Conservation (phyloP, 306 rosid genomes). For the Myrica gale region DNA sequence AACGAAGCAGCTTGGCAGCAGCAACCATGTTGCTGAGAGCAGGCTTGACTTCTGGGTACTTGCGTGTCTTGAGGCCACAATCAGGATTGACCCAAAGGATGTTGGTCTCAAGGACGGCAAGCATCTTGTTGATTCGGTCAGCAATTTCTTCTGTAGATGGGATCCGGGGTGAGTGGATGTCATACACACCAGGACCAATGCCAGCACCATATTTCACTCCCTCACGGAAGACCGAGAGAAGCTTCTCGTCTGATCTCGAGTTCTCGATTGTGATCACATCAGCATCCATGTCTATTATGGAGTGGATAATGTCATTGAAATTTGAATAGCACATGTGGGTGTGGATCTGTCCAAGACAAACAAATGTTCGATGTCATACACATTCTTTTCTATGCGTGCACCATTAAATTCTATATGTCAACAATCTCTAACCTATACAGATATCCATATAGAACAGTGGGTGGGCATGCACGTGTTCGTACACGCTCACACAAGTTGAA, state of each 20-base stretch:
- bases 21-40: conserved; percentile 76
- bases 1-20: conserved; percentile 78
- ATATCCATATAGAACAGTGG: too few relatives aligned
- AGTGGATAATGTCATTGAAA: conserved; percentile 81
- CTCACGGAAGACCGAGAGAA: conserved; percentile 73
- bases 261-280: conserved; percentile 89
- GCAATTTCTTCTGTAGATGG: conserved; percentile 70
- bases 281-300: conserved; percentile 86
- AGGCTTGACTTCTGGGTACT: conserved; percentile 64
- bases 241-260: conserved; percentile 81
- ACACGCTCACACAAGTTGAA: too few relatives aligned
- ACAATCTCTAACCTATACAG: too few relatives aligned
- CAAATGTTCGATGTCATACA: neutral
- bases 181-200: conserved; percentile 86
- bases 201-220: conserved; percentile 85
- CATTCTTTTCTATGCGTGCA: neutral
- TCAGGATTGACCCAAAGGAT: conserved; percentile 88
- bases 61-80: conserved; percentile 88
- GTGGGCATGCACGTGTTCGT: too few relatives aligned
- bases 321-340: conserved; percentile 94
- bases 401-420: neutral
- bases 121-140: conserved; percentile 69
- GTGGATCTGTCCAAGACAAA: conserved; percentile 57
- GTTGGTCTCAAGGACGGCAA: conserved; percentile 75
- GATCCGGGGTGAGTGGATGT: conserved; percentile 90